These are phyloP conservation scores for Thelephora terrestris DNA, from an alignment of 1,284 basidiomycete genomes.

Conservation along the genomic window DNA sequence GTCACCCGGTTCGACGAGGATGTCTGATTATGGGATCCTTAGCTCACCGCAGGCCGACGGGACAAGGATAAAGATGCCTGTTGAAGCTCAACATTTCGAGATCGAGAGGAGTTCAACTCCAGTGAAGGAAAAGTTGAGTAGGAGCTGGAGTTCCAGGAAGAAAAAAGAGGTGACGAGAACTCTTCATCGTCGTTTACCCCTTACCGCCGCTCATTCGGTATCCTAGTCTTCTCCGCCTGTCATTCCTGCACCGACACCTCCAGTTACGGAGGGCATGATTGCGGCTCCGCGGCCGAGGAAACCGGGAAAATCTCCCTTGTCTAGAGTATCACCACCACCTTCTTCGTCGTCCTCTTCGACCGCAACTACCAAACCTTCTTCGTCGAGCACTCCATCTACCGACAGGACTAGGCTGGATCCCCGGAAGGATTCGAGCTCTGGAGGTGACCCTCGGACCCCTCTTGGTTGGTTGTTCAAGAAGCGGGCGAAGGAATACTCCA, in stretches of 20 bases:
- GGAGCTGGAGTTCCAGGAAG: neutral
- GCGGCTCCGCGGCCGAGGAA: neutral
- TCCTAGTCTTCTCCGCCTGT: neutral
- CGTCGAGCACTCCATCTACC: neutral
- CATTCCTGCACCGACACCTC: neutral
- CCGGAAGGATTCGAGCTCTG: neutral
- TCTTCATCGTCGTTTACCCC: neutral
- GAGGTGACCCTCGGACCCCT: neutral
- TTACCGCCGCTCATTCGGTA: neutral
- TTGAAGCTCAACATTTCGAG: neutral
- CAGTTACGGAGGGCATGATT: neutral
- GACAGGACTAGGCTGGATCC: neutral
- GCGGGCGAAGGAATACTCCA: neutral
- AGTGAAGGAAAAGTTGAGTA: neutral
- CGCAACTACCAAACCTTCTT: neutral
- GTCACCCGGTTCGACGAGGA: neutral
- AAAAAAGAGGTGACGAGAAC: neutral
- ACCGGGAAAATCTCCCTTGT: neutral
- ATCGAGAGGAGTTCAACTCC: neutral
- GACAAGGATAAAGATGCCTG: neutral
- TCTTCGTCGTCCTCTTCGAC: neutral
- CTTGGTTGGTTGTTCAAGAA: conserved; percentile 1
- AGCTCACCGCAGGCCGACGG: neutral
- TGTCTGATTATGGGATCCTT: neutral
- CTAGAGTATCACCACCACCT: neutral